Percentiles rank a stretch among this genome's conserved stretches.
phyloP scores from a whole-genome alignment of 176 grass and related monocot genomes.

The Phragmites australis region DNA sequence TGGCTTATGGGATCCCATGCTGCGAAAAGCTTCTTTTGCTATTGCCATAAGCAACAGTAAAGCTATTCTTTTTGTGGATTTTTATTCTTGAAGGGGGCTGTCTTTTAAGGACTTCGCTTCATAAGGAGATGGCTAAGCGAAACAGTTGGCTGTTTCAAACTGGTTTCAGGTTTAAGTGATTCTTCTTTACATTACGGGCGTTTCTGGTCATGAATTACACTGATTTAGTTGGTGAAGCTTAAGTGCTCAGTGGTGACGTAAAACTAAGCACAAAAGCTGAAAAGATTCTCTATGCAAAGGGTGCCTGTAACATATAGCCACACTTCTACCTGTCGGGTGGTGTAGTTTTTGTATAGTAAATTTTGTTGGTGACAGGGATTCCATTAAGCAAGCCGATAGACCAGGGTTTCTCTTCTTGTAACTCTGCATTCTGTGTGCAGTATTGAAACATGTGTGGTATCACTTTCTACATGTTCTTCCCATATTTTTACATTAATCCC shows the following conservation, averaged over 20 bases:
- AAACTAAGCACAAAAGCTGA: background rate
- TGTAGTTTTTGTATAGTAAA: slow-evolving; percentile 4
- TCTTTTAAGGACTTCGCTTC: background rate
- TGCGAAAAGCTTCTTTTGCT: background rate
- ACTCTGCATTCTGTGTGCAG: slow-evolving; percentile 8
- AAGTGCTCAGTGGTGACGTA: background rate
- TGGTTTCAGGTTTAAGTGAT: background rate
- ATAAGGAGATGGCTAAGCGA: background rate
- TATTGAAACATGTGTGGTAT: background rate
- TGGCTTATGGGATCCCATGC: background rate
- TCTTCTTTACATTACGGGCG: background rate
- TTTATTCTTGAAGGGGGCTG: background rate
- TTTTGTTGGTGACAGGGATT: slow-evolving; percentile 21
- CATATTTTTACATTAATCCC: background rate
- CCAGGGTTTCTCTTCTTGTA: background rate
- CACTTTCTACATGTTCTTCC: background rate
- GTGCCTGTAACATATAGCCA: background rate
- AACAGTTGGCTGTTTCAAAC: background rate
- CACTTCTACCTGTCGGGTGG: background rate
- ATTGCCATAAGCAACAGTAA: slow-evolving; percentile 12
- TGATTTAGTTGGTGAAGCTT: background rate
- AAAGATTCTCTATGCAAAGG: background rate
- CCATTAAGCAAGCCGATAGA: background rate
- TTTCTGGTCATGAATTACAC: background rate
- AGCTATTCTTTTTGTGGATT: slow-evolving; percentile 1